Evolutionary conservation across 2,329 filamentous ascomycete species (phyloP), one percentile per base, ranked within the genome.

Genomic region (Chrysoporthe puriensis): DNA sequence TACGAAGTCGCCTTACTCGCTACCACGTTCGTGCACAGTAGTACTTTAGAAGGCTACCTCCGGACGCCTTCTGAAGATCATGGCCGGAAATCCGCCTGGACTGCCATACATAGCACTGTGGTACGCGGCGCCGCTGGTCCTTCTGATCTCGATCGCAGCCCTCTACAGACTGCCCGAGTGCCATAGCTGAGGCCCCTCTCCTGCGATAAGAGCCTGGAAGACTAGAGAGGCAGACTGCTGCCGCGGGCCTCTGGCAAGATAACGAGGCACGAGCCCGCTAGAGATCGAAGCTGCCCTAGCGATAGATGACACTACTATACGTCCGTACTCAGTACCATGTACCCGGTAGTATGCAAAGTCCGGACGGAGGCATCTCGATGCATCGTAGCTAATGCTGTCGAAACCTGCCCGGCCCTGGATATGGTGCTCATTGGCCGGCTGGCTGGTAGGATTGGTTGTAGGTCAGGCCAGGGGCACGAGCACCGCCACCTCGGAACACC

Each of bases 401-500:
- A 52, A 26, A 26, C 48, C 4, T 52, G 11, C n/a, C 26, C n/a
- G 48, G 48, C n/a, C 48, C 48, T 50, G 9, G 4, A 14, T 14
- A 21, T 57, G 32, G 26, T 36, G 13, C 3, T 57, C 26, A 26
- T 26, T 26, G 26, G 26, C 26, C 26, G 26, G 26, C 26, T 26
- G 26, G 26, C 26, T 26, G 13, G n/a, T 6, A 46, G 26, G 42
- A 21, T 36, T 48, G 26, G 57, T 44, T 8, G 43, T 26, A 48
- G 59, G 21, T 14, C 56, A 58, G 21, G 18, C 57, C 11, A 44
- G 59, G 59, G 42, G 59, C 4, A 26, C 13, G 42, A 48, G 42
- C 59, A 61, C 43, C 59, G 59, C 59, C 59, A 61, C 59, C 59
- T 61, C 44, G 21, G 26, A 46, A 32, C 8, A 48, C 58, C n/a